These are phyloP conservation scores for Pyrenophora graminea DNA, from an alignment of 2,329 filamentous ascomycete genomes.

Conservation along the genomic window DNA sequence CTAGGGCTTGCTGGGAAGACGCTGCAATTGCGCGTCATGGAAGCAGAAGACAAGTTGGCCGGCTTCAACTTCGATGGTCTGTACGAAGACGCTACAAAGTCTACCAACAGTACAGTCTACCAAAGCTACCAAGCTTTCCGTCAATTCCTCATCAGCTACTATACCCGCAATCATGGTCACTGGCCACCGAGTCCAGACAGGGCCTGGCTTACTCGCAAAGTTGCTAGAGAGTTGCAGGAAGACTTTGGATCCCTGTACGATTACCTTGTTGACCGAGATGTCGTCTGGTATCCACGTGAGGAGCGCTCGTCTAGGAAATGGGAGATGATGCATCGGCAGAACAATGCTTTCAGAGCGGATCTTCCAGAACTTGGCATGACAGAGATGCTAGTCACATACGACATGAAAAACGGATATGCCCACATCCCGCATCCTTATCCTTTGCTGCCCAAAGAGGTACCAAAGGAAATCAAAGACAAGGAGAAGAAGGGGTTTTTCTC, in stretches of 20 bases:
- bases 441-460: conserved; percentile 57
- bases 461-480: conserved; percentile 26
- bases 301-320: conserved; percentile 66
- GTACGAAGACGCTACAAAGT: conserved; percentile 52
- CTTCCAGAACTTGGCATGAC: conserved; percentile 64
- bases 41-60: conserved; percentile 64
- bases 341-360: conserved; percentile 48
- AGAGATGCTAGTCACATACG: conserved; percentile 68
- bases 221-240: conserved; percentile 62
- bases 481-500: conserved; percentile 45
- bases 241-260: conserved; percentile 73
- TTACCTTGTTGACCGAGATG: conserved; percentile 69
- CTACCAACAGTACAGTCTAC: conserved; percentile 51
- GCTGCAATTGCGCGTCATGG: conserved; percentile 64
- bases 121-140: conserved; percentile 64
- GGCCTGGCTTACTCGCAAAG: conserved; percentile 63
- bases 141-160: conserved; percentile 64
- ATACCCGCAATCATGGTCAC: conserved; percentile 59
- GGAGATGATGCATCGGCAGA: conserved; percentile 58
- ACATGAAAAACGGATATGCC: conserved; percentile 62
- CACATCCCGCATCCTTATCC: conserved; percentile 65
- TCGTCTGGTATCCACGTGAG: conserved; percentile 67
- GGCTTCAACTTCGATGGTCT: conserved; percentile 66
- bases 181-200: conserved; percentile 61
- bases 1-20: conserved; percentile 66